Conservation (phyloP, 805 yeast species). For the Hanseniaspora singularis region DNA sequence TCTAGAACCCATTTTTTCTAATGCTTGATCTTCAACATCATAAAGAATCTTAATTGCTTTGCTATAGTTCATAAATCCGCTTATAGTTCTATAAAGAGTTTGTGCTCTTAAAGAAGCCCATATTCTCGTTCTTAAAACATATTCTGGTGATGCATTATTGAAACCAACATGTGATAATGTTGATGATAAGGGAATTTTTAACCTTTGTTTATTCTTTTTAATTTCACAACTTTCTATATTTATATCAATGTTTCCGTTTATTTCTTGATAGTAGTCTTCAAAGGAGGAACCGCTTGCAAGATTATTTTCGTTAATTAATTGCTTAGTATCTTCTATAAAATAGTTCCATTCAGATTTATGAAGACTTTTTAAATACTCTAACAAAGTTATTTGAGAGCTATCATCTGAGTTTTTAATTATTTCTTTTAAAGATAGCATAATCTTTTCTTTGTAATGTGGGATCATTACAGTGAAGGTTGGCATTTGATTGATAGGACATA, state of each 20-base stretch:
- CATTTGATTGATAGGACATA: slow-evolving; percentile 45
- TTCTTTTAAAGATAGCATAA: slow-evolving; percentile 58
- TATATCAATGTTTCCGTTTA: background rate
- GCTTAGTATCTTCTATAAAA: slow-evolving; percentile 55
- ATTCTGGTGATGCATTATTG: slow-evolving; percentile 47
- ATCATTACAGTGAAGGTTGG: slow-evolving; percentile 63
- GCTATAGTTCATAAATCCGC: slow-evolving; percentile 63
- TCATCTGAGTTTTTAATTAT: slow-evolving; percentile 55
- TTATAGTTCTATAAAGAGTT: slow-evolving; percentile 58
- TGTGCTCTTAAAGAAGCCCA: slow-evolving; percentile 72
- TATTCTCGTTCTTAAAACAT: slow-evolving; percentile 50
- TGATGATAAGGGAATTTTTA: slow-evolving; percentile 70
- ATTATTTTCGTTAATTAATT: slow-evolving; percentile 41
- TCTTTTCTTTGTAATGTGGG: slow-evolving; percentile 70
- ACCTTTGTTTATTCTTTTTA: slow-evolving; percentile 24
- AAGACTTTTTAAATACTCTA: slow-evolving; percentile 57
- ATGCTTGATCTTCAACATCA: slow-evolving; percentile 42
- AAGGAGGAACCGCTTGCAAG: slow-evolving; percentile 20
- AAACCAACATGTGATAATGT: slow-evolving; percentile 77
- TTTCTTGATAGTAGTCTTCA: background rate
- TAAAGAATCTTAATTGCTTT: slow-evolving; percentile 56
- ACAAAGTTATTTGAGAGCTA: slow-evolving; percentile 46
- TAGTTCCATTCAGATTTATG: slow-evolving; percentile 59
- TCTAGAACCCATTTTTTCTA: too few relatives aligned
- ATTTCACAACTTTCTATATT: background rate